Conservation (phyloP, 1,139 yeast genomes). For the Pneumocystis jirovecii region DNA sequence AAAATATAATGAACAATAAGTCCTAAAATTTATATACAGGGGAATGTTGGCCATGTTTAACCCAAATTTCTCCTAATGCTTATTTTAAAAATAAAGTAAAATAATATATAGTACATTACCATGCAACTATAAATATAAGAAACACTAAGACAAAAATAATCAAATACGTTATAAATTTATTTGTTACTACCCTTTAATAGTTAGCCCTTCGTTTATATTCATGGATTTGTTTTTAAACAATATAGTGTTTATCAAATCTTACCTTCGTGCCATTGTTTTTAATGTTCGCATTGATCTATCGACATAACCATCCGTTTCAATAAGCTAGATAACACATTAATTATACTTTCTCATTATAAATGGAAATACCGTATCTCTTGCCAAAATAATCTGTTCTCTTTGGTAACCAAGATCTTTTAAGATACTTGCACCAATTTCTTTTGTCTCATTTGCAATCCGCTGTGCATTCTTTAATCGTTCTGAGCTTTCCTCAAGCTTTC, state of each 20-base stretch:
- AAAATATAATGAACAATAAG: neutral
- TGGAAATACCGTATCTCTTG: conserved; percentile 33
- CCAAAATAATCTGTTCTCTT: conserved; percentile 75
- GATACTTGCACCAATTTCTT: conserved; percentile 78
- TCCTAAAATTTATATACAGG: neutral
- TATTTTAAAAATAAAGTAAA: neutral
- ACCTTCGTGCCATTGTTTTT: conserved; percentile 69
- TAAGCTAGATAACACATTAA: conserved; percentile 30
- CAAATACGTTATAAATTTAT: conserved; percentile 84
- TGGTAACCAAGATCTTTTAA: conserved; percentile 81
- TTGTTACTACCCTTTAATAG: conserved; percentile 61
- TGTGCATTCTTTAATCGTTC: conserved; percentile 79
- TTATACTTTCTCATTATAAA: conserved; percentile 26
- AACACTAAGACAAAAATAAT: conserved; percentile 78
- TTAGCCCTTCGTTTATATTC: neutral
- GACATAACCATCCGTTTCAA: conserved; percentile 85
- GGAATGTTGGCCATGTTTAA: neutral
- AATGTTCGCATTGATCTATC: conserved; percentile 79
- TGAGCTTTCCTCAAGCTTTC: conserved; percentile 66
- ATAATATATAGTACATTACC: conserved; percentile 46
- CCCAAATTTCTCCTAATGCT: neutral
- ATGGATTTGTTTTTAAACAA: neutral
- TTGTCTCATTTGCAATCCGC: conserved; percentile 84
- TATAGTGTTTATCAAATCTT: conserved; percentile 4
- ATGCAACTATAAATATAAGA: conserved; percentile 69